phyloP scores from a whole-genome alignment of 2,329 filamentous ascomycete species.

The Cryphonectria carpinicola region DNA sequence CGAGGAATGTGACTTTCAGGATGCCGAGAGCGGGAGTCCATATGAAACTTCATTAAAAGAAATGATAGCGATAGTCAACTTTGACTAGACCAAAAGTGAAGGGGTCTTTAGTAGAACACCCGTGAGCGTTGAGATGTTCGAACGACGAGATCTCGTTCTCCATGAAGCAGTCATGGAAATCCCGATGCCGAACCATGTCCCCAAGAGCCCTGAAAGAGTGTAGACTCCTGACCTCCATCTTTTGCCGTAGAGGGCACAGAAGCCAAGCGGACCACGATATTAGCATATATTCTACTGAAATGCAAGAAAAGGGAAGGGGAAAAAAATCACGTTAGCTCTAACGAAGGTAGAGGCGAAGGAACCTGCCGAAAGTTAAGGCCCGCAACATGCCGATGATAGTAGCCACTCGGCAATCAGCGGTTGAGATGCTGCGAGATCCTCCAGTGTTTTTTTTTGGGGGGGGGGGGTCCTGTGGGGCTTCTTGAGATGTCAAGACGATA shows the following conservation, averaged over 20 bases:
- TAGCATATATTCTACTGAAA: background rate
- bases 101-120: background rate
- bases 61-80: background rate
- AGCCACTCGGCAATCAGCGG: background rate
- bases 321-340: background rate
- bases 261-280: background rate
- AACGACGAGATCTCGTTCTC: background rate
- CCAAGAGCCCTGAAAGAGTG: background rate
- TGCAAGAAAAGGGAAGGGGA: background rate
- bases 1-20: background rate
- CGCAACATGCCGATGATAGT: background rate
- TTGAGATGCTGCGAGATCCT: background rate
- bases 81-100: background rate
- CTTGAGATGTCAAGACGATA: background rate
- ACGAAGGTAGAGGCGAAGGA: background rate
- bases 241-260: background rate
- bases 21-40: background rate
- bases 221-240: background rate
- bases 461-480: background rate
- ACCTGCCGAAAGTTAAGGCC: background rate
- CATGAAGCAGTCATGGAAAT: background rate
- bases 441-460: background rate
- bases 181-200: background rate
- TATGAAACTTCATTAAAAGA: background rate
- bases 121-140: background rate